Evolutionary conservation across 2,329 filamentous ascomycete genomes (phyloP).

Genomic region (Dothideomycetes sp.): DNA sequence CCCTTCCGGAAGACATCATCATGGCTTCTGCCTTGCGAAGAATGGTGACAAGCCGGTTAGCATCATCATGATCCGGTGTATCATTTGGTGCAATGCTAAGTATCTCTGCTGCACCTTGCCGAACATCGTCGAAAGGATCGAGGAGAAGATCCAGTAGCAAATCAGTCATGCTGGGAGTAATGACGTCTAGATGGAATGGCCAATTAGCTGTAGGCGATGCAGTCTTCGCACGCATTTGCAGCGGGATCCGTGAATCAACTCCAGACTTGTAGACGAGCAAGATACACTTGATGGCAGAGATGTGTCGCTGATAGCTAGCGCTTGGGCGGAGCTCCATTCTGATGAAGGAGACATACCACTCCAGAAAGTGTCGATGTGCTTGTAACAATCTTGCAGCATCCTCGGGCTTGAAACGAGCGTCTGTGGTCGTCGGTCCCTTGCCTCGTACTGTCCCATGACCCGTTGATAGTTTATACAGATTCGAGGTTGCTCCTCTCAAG

Average conservation of each 20-base stretch:
- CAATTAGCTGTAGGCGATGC: conserved; percentile 39
- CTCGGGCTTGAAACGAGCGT: conserved; percentile 1
- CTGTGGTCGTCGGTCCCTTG: not conserved
- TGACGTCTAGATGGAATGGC: conserved; percentile 36
- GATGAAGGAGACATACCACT: conserved; percentile 65
- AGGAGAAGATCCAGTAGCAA: conserved; percentile 68
- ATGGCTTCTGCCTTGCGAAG: conserved; percentile 35
- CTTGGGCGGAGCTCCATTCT: conserved; percentile 64
- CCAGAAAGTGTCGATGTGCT: conserved; percentile 54
- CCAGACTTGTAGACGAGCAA: conserved; percentile 57
- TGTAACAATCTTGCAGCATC: conserved; percentile 18
- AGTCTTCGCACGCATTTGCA: conserved; percentile 31
- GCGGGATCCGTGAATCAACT: conserved; percentile 41
- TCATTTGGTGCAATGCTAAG: conserved; percentile 33
- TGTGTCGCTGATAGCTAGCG: conserved; percentile 81
- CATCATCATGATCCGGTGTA: not conserved
- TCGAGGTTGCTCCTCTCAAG: conserved; percentile 54
- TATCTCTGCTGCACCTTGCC: conserved; percentile 41
- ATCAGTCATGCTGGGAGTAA: conserved; percentile 38
- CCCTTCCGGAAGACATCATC: conserved; percentile 63
- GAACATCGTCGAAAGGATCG: conserved; percentile 88
- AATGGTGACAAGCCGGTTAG: not conserved
- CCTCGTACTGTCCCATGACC: conserved; percentile 5
- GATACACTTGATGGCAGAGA: conserved; percentile 65
- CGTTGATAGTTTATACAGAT: conserved; percentile 25